Evolutionary conservation across 2,329 filamentous ascomycete genomes (phyloP).

Genomic region (Epichloe hybrida): DNA sequence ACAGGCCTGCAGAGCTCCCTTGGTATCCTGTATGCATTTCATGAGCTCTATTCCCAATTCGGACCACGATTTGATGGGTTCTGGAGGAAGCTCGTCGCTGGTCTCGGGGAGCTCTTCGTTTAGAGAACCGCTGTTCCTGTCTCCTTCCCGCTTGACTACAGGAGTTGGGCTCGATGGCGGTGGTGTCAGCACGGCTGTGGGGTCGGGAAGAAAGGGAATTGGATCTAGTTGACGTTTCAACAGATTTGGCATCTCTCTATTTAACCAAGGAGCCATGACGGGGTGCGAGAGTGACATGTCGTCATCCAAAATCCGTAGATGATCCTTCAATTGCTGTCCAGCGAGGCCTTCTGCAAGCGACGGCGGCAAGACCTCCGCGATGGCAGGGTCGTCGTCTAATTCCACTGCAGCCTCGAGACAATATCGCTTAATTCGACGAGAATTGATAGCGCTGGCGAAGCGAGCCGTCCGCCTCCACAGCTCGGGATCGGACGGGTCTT

Average conservation of each 20-base stretch:
- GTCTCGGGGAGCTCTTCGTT: not conserved
- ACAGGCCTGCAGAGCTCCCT: constrained; percentile 17
- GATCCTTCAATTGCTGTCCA: constrained; percentile 45
- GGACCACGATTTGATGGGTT: constrained; percentile 18
- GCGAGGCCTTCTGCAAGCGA: constrained; percentile 50
- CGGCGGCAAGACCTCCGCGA: constrained; percentile 47
- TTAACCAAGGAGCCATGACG: constrained; percentile 42
- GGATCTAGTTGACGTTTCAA: constrained; percentile 45
- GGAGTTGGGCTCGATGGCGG: constrained; percentile 11
- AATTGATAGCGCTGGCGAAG: constrained; percentile 44
- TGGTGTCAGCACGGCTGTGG: constrained; percentile 26
- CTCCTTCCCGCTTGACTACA: not conserved
- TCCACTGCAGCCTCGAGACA: constrained; percentile 55
- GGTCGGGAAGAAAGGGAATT: constrained; percentile 46
- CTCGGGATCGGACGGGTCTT: constrained; percentile 54
- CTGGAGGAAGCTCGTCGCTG: not conserved
- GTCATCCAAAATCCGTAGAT: constrained; percentile 40
- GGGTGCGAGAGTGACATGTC: constrained; percentile 46
- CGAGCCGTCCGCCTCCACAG: constrained; percentile 48
- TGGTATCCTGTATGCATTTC: constrained; percentile 17
- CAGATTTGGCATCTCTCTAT: constrained; percentile 34
- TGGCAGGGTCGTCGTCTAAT: constrained; percentile 50
- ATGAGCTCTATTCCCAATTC: constrained; percentile 21
- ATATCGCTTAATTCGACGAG: constrained; percentile 43
- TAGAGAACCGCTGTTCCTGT: not conserved